Conservation (phyloP, 2,329 filamentous ascomycete genomes). For the Talaromyces sp. region DNA sequence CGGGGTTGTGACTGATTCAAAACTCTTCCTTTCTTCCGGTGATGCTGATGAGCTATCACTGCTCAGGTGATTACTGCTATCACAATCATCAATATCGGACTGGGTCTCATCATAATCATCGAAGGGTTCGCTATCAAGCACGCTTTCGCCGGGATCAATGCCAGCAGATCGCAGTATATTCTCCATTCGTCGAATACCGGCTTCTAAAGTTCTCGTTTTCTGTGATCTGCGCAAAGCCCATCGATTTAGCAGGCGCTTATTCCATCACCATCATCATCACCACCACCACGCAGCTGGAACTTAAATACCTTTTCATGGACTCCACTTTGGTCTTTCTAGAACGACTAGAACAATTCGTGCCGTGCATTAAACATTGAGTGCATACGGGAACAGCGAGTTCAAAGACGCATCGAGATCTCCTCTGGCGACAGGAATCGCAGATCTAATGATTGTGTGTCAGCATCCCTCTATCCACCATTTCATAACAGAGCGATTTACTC, state of each 20-base stretch:
- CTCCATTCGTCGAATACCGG: conserved; percentile 14
- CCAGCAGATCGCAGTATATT: conserved; percentile 13
- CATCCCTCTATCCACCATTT: background rate
- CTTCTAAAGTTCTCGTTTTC: conserved; percentile 4
- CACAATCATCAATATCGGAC: conserved; percentile 6
- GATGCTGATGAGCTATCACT: conserved; percentile 1
- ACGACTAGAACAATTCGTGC: conserved; percentile 5
- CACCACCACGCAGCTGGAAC: background rate
- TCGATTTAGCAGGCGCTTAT: background rate
- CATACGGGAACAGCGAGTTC: conserved; percentile 12
- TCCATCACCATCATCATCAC: background rate
- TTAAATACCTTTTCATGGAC: conserved; percentile 15
- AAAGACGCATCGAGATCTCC: conserved; percentile 12
- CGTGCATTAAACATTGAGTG: conserved; percentile 6
- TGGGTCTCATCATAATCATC: conserved; percentile 3
- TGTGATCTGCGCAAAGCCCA: background rate
- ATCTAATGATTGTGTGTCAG: background rate
- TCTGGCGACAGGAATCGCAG: conserved; percentile 16
- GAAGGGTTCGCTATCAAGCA: background rate
- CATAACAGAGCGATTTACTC: background rate
- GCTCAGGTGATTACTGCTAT: background rate
- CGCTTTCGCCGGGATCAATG: conserved; percentile 14
- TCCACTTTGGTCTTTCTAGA: conserved; percentile 10
- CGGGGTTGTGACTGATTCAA: conserved; percentile 4
- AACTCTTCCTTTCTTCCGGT: background rate